phyloP scores from a whole-genome alignment of 2,329 filamentous ascomycete species.

The Fusarium oligoseptatum region DNA sequence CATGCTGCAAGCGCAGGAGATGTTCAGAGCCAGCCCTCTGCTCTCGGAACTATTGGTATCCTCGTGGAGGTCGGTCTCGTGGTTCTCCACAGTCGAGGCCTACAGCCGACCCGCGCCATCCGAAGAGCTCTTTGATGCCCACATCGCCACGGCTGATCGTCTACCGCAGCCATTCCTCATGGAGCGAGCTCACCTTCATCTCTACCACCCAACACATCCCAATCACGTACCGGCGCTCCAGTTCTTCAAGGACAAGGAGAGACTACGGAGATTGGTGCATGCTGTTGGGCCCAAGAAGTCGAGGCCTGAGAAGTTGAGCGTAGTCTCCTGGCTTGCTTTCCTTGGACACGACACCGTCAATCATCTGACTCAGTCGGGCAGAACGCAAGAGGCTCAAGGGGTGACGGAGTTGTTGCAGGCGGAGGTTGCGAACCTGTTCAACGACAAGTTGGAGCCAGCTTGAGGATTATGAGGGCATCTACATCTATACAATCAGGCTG shows the following conservation, averaged over 20 bases:
- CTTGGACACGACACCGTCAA: conserved; percentile 63
- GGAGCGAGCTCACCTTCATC: conserved; percentile 66
- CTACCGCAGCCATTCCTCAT: conserved; percentile 55
- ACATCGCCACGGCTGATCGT: conserved; percentile 61
- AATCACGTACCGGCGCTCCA: conserved; percentile 61
- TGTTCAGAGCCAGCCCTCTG: conserved; percentile 54
- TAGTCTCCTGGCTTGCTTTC: conserved; percentile 54
- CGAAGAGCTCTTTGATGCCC: conserved; percentile 64
- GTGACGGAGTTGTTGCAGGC: conserved; percentile 55
- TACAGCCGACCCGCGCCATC: conserved; percentile 61
- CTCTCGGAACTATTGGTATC: conserved; percentile 54
- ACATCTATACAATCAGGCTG: neutral
- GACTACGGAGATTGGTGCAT: conserved; percentile 47
- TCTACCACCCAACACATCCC: conserved; percentile 67
- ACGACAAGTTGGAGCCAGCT: conserved; percentile 39
- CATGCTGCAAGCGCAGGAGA: conserved; percentile 61
- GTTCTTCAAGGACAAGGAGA: conserved; percentile 56
- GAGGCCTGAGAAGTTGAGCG: conserved; percentile 48
- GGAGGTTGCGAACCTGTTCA: conserved; percentile 51
- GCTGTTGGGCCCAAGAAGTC: conserved; percentile 43
- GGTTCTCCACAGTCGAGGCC: conserved; percentile 65
- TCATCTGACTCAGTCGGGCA: conserved; percentile 57
- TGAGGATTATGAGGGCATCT: conserved; percentile 12
- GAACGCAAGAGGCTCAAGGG: conserved; percentile 56
- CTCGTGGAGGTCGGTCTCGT: conserved; percentile 64